Evolutionary conservation across 106 monocot genomes (phyloP).

Genomic region (Dendrobium chrysotoxum): DNA sequence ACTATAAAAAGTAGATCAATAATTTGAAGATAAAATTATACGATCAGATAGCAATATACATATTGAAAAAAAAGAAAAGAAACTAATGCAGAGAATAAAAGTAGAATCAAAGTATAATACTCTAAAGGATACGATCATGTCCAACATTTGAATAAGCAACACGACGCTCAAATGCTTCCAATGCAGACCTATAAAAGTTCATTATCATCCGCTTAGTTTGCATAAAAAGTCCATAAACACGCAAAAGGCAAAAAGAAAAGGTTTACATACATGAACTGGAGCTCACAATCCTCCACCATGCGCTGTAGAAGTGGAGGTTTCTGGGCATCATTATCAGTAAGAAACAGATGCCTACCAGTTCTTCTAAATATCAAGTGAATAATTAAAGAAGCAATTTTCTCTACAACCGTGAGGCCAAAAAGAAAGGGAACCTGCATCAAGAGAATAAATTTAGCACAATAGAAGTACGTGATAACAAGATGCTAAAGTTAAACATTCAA

Average conservation of each 20-base stretch:
- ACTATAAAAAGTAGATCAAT: background rate
- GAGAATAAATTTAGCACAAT: conserved; percentile 3
- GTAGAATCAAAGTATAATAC: background rate
- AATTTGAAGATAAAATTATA: background rate
- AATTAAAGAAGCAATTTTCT: conserved; percentile 66
- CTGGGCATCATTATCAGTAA: conserved; percentile 67
- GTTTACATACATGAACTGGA: conserved; percentile 69
- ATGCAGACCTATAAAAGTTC: conserved; percentile 55
- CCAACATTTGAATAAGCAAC: conserved; percentile 86
- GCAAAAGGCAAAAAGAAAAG: background rate
- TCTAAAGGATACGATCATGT: conserved; percentile 84
- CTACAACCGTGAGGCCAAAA: conserved; percentile 74
- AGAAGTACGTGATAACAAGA: background rate
- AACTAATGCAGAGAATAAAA: background rate
- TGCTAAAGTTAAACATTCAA: background rate
- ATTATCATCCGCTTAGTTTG: background rate
- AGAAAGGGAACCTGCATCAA: conserved; percentile 89
- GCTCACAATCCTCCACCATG: conserved; percentile 77
- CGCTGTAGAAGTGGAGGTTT: conserved; percentile 67
- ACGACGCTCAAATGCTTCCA: conserved; percentile 66
- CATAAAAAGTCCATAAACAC: background rate
- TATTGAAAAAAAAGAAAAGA: background rate
- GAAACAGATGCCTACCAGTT: conserved; percentile 95
- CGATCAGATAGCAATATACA: background rate
- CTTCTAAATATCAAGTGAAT: conserved; percentile 91